Base-by-base conservation (phyloP, 2,329 filamentous ascomycete species). In the Apiospora saccharicola region DNA sequence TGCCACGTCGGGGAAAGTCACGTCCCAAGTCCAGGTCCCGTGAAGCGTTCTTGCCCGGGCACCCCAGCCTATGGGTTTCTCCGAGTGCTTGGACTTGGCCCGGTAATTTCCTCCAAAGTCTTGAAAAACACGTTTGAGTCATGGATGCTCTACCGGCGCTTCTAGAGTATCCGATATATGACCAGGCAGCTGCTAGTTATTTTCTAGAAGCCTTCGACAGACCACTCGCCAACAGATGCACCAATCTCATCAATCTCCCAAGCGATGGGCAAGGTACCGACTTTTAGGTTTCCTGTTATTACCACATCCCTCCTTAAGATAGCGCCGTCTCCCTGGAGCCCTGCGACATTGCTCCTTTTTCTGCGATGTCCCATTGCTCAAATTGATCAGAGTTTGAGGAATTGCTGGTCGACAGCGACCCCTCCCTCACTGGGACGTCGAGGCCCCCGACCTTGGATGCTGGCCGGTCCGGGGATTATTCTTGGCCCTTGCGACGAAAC, bases 31-130 rank as follows among this genome's bases (percentile, higher is more conserved):
- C 13, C 57, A 13, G 34, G 22, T 24, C 41, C 34, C 57, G 14
- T 14, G 10, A n/a, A 22, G 2, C 19, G 1, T 6, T 6, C 1
- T 41, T 19, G 57, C 10, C 57, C 24, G 57, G 34, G 13, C 4
- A n/a, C 19, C 30, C 30, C 19, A n/a, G 22, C 34, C 7, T 12
- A 64, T n/a, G 57, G 57, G 34, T n/a, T 41, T 24, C 4, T n/a
- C 57, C 57, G 57, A n/a, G 34, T 41, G 57, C 57, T 64, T 64
- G 57, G 57, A 41, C 57, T 34, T 64, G 34, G 34, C 34, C 57
- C 57, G 30, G 57, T 34, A 64, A 41, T 64, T 22, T 24, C 57
- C 57, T 10, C 34, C 30, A 64, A 41, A n/a, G 19, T 41, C 49
- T 24, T 34, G 3, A 19, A 64, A n/a, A 41, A 8, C n/a, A 24